Base-by-base conservation (phyloP, 1,139 yeast genomes). In the Taphrina communis region DNA sequence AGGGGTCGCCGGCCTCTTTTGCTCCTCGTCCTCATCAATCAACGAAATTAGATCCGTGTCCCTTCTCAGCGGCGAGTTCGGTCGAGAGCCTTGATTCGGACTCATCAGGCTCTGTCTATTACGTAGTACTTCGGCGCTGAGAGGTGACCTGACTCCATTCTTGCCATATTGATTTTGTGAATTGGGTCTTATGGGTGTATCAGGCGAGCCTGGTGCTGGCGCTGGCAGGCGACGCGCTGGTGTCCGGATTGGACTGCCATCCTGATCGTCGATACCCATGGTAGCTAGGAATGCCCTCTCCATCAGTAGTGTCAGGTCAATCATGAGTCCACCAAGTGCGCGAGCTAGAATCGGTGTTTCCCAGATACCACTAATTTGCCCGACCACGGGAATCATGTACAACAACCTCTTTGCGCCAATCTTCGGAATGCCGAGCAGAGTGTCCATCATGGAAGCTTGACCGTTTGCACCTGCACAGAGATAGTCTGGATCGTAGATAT, bases 221-320 rank as follows among this genome's bases (percentile, higher is more conserved):
- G 55, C 38, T 6, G 61, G 55, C 25, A 46, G n/a, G 7, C 46
- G 46, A 12, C 59, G 51, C 8, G 41, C 51, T 25, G 62, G 62
- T 8, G 62, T 58, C 19, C 62, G 38, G 4, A 44, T 17, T 8
- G 62, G 62, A n/a, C 50, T 36, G 12, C 42, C 58, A 21, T 6
- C 39, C 21, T 48, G 39, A 17, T 42, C 38, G 35, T 39, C 31
- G 35, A 57, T 57, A n/a, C 59, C 44, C 61, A 53, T 53, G 7
- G 67, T 63, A 14, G 67, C 67, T 9, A 63, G 46, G 48, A 63
- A 63, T 14, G 59, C 55, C n/a, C 67, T 55, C 56, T 63, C 67
- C 61, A 63, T 53, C 44, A 63, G 51, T 19, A 63, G 55, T n/a
- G 61, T 42, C 42, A 63, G 52, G 55, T 63, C 61, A 44, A 63